A percentile compares a stretch with the other conserved stretches of the same genome.
Conservation (phyloP, 139 green algal species). For the Chlamydomonas sp. region DNA sequence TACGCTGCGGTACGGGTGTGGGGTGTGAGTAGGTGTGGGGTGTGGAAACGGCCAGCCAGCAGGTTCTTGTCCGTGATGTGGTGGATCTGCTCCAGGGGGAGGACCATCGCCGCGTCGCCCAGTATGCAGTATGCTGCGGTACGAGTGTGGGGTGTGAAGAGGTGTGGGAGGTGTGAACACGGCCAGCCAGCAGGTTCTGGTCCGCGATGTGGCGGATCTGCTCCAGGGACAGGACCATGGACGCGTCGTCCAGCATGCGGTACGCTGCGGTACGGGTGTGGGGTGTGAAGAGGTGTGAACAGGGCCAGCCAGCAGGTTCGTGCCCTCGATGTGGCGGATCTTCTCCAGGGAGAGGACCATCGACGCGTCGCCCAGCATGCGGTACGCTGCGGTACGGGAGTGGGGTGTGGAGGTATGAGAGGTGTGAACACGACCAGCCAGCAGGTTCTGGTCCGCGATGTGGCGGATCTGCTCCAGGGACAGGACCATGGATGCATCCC, state of each 20-base stretch:
- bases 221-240: conserved; percentile 58
- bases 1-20: too few species aligned
- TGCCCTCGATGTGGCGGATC: conserved; percentile 56
- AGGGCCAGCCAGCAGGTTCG: conserved; percentile 60
- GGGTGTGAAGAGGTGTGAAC: too few species aligned
- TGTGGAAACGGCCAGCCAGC: conserved; percentile 59
- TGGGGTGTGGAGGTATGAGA: too few species aligned
- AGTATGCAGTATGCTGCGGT: conserved; percentile 32
- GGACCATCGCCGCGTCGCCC: conserved; percentile 57
- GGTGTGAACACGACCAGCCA: too few species aligned
- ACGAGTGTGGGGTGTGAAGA: too few species aligned
- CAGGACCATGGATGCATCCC: conserved; percentile 56
- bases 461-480: conserved; percentile 46
- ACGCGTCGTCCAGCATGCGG: conserved; percentile 45
- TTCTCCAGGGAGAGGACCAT: conserved; percentile 58
- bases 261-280: too few species aligned
- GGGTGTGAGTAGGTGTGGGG: too few species aligned
- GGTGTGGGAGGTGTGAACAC: too few species aligned
- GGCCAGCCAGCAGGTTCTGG: conserved; percentile 60
- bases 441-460: conserved; percentile 60
- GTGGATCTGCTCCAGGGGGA: conserved; percentile 49
- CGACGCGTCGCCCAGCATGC: conserved; percentile 46
- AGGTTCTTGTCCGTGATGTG: conserved; percentile 62
- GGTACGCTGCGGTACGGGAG: too few species aligned
- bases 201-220: conserved; percentile 54